These are phyloP conservation scores for Schizonepeta tenuifolia DNA, from an alignment of 257 asterid genomes.

Conservation along the genomic window DNA sequence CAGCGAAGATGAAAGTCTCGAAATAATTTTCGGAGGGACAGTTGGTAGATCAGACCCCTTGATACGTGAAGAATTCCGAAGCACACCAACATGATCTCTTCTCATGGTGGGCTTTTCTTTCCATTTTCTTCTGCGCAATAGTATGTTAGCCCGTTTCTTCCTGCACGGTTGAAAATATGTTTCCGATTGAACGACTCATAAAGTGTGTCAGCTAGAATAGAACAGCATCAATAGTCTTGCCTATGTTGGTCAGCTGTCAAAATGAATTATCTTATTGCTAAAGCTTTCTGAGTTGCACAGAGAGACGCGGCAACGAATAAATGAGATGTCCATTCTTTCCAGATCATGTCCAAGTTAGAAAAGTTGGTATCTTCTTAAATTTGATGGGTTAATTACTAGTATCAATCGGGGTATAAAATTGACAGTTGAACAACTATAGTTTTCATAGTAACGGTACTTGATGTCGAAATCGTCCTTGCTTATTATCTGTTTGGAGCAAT, in stretches of 20 bases:
- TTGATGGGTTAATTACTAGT: slow-evolving; percentile 20
- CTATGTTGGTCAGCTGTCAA: slow-evolving; percentile 24
- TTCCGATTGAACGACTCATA: not conserved
- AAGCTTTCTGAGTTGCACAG: slow-evolving; percentile 10
- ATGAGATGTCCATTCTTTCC: not conserved
- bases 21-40: slow-evolving; percentile 12
- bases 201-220: slow-evolving; percentile 19
- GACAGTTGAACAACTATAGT: slow-evolving; percentile 38
- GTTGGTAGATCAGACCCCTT: too few relatives aligned
- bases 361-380: slow-evolving; percentile 12
- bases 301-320: slow-evolving; percentile 15
- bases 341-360: slow-evolving; percentile 29
- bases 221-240: slow-evolving; percentile 20
- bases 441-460: slow-evolving; percentile 27
- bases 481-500: slow-evolving; percentile 33
- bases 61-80: slow-evolving; percentile 23
- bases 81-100: slow-evolving; percentile 17
- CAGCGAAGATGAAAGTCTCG: slow-evolving; percentile 20
- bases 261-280: not conserved
- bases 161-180: slow-evolving; percentile 9
- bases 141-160: slow-evolving; percentile 31
- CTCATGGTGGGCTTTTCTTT: slow-evolving; percentile 13
- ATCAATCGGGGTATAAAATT: slow-evolving; percentile 36
- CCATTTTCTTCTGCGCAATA: not conserved
- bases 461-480: slow-evolving; percentile 43